Conservation (phyloP, 2,329 filamentous ascomycete genomes). For the Fusarium chlamydosporum region DNA sequence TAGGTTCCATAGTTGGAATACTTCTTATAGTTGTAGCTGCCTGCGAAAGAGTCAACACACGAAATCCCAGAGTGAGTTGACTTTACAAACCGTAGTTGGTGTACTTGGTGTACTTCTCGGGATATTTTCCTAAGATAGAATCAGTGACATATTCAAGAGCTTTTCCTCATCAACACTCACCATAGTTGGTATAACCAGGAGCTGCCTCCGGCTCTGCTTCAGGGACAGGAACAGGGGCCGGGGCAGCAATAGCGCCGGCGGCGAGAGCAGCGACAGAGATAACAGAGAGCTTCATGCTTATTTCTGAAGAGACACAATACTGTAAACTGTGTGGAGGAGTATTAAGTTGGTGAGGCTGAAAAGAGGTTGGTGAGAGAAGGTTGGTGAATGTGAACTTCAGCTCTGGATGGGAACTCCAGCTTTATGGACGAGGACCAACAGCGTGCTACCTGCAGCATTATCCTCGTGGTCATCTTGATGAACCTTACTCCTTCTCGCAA, state of each 20-base stretch:
- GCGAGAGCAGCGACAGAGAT: slow-evolving; percentile 47
- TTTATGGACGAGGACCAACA: slow-evolving; percentile 35
- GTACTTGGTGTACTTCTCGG: slow-evolving; percentile 24
- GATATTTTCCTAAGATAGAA: neutral
- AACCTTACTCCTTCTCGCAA: slow-evolving; percentile 9
- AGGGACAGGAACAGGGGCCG: slow-evolving; percentile 43
- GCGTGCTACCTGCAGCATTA: neutral
- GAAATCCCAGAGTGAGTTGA: accelerated
- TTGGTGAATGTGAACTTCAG: slow-evolving; percentile 3
- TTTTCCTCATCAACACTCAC: neutral
- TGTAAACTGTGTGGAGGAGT: neutral
- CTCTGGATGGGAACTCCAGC: slow-evolving; percentile 12
- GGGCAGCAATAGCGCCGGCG: slow-evolving; percentile 47
- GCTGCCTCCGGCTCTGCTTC: slow-evolving; percentile 32
- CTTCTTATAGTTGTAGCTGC: slow-evolving; percentile 34
- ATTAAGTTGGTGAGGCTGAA: neutral
- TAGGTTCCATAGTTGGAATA: slow-evolving; percentile 28
- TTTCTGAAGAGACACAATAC: neutral
- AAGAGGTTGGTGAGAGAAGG: slow-evolving; percentile 11
- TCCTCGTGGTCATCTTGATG: slow-evolving; percentile 5
- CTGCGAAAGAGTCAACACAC: neutral
- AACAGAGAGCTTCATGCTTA: slow-evolving; percentile 53
- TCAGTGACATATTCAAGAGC: neutral
- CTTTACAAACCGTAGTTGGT: slow-evolving; percentile 11
- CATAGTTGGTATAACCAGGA: slow-evolving; percentile 18